A percentile compares a stretch with the other conserved stretches of the same genome.
These are phyloP conservation scores for Penicillium pulvis DNA, from an alignment of 495 filamentous ascomycete species.

Conservation along the genomic window DNA sequence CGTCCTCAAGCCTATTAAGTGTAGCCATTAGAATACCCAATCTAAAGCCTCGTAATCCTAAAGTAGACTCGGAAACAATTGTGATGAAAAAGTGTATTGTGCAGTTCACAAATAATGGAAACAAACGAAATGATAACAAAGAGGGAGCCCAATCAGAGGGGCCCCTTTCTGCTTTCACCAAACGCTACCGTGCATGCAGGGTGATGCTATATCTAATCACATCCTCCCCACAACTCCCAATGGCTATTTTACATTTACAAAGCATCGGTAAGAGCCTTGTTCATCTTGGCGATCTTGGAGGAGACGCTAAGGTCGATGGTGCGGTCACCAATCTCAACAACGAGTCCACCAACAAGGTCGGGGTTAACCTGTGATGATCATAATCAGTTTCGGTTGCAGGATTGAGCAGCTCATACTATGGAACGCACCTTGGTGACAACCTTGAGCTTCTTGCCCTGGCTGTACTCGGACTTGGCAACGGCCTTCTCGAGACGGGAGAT, in stretches of 20 bases:
- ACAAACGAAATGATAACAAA: constrained; percentile 27
- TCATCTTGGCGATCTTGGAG: constrained; percentile 92
- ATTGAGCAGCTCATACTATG: neutral
- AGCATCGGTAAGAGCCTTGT: constrained; percentile 95
- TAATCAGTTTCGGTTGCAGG: neutral
- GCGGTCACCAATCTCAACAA: constrained; percentile 96
- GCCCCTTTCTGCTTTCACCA: constrained; percentile 21
- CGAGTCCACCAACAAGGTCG: constrained; percentile 87
- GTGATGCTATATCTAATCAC: constrained; percentile 29
- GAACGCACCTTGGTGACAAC: constrained; percentile 79
- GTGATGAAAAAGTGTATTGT: constrained; percentile 12
- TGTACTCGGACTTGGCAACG: constrained; percentile 85
- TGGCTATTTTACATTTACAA: constrained; percentile 70
- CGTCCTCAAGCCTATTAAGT: neutral
- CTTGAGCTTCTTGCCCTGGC: constrained; percentile 96
- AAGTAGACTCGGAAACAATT: neutral
- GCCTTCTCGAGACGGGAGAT: constrained; percentile 82
- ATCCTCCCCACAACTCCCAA: constrained; percentile 23
- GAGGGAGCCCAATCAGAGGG: constrained; percentile 8
- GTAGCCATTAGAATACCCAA: neutral
- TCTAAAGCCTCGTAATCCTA: neutral
- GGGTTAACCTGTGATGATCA: constrained; percentile 70
- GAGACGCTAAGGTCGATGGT: constrained; percentile 98
- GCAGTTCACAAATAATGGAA: constrained; percentile 35
- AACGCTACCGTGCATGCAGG: constrained; percentile 37